Evolutionary conservation across 164 flowering plant genomes (phyloP).

Genomic region (Warburgia ugandensis): DNA sequence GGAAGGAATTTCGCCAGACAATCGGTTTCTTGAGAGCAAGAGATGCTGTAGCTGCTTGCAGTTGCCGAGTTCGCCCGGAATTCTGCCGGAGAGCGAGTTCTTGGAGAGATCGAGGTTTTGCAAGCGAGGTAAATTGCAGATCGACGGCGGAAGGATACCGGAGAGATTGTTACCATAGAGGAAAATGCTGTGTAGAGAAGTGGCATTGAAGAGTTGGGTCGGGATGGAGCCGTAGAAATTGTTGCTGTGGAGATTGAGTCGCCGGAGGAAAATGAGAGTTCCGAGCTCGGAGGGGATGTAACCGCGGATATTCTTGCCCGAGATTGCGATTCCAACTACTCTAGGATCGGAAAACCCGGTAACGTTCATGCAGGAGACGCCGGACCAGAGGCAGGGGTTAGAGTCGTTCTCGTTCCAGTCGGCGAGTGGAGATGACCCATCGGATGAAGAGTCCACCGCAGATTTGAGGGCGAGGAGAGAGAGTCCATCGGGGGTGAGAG

Average conservation of each 20-base stretch:
- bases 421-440: constrained; percentile 26
- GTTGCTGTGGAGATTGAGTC: constrained; percentile 74
- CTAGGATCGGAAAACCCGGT: constrained; percentile 46
- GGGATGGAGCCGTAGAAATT: constrained; percentile 62
- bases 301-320: constrained; percentile 55
- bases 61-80: constrained; percentile 31
- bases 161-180: constrained; percentile 75
- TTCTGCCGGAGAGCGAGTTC: constrained; percentile 56
- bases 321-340: constrained; percentile 61
- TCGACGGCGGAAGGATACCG: constrained; percentile 55
- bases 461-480: constrained; percentile 72
- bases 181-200: constrained; percentile 69
- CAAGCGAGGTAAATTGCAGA: constrained; percentile 54
- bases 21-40: constrained; percentile 40
- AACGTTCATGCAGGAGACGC: constrained; percentile 57
- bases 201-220: constrained; percentile 62
- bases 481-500: constrained; percentile 54
- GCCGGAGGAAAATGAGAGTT: constrained; percentile 47
- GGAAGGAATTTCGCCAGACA: constrained; percentile 58
- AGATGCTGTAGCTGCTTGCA: constrained; percentile 66
- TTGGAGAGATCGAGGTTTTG: constrained; percentile 74
- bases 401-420: constrained; percentile 63
- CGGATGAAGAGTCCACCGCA: constrained; percentile 35
- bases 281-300: constrained; percentile 87
- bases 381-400: constrained; percentile 67